phyloP scores from a whole-genome alignment of 257 asterid species.

The Nicotiana undulata region DNA sequence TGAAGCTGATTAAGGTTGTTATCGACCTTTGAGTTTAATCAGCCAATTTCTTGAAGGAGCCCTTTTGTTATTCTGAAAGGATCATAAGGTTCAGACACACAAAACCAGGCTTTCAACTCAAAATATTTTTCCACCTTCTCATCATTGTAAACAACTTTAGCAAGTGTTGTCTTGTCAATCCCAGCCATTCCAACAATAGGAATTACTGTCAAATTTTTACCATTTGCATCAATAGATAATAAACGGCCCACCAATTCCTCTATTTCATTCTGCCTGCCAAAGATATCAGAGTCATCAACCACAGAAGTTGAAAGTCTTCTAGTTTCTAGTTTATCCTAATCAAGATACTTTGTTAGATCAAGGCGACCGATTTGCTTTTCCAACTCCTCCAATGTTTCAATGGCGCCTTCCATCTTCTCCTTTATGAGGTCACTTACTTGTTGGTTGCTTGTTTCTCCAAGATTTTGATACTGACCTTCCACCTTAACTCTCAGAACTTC shows the following conservation, averaged over 20 bases:
- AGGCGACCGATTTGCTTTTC: not conserved
- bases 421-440: not conserved
- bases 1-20: constrained; percentile 40
- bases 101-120: constrained; percentile 40
- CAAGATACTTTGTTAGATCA: not conserved
- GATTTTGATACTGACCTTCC: not conserved
- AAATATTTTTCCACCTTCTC: constrained; percentile 23
- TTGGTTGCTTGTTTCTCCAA: not conserved
- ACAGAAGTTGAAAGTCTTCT: constrained; percentile 15
- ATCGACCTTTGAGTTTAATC: constrained; percentile 15
- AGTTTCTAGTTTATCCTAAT: not conserved
- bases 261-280: constrained; percentile 6
- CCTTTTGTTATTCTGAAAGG: constrained; percentile 34
- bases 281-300: not conserved
- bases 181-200: constrained; percentile 28
- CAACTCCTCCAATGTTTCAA: not conserved
- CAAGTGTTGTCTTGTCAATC: constrained; percentile 56
- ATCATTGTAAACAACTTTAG: constrained; percentile 44
- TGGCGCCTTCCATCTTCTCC: not conserved
- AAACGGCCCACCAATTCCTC: constrained; percentile 1
- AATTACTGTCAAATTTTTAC: not conserved
- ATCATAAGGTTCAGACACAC: constrained; percentile 45
- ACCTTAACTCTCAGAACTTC: constrained; percentile 5
- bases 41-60: constrained; percentile 13
- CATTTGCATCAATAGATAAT: not conserved